These are phyloP conservation scores for Mycena sanguinolenta DNA, from an alignment of 768 basidiomycete species.

Conservation along the genomic window DNA sequence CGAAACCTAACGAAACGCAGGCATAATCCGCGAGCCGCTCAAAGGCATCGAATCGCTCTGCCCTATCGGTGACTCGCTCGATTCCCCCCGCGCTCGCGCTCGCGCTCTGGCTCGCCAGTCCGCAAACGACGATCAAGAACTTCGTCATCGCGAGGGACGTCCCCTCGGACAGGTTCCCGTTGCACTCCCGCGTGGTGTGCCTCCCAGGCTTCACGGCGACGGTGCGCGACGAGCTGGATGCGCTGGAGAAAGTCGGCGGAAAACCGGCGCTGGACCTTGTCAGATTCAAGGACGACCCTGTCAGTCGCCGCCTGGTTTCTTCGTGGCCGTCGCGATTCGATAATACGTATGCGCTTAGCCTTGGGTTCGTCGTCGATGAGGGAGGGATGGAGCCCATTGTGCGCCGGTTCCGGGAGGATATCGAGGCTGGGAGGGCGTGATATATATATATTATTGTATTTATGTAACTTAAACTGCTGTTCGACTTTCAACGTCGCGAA, in stretches of 20 bases:
- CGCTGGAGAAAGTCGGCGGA: slow-evolving; percentile 67
- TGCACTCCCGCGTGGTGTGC: slow-evolving; percentile 67
- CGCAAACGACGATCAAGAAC: slow-evolving; percentile 66
- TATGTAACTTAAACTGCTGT: too few relatives aligned
- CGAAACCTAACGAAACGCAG: slow-evolving; percentile 43
- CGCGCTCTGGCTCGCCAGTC: slow-evolving; percentile 64
- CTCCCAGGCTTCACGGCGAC: slow-evolving; percentile 72
- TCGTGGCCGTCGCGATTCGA: slow-evolving; percentile 65
- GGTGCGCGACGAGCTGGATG: slow-evolving; percentile 66
- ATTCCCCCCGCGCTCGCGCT: slow-evolving; percentile 60
- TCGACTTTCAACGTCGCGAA: too few relatives aligned
- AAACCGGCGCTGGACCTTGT: slow-evolving; percentile 60
- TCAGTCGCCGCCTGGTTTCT: slow-evolving; percentile 57
- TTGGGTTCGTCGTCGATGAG: slow-evolving; percentile 60
- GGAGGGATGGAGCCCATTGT: slow-evolving; percentile 62
- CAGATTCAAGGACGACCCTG: slow-evolving; percentile 59
- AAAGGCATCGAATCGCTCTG: slow-evolving; percentile 63
- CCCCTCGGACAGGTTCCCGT: slow-evolving; percentile 54
- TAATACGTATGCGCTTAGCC: slow-evolving; percentile 55
- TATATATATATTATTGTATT: background rate
- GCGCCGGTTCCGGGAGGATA: slow-evolving; percentile 50
- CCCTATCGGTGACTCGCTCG: slow-evolving; percentile 63
- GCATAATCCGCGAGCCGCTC: slow-evolving; percentile 70
- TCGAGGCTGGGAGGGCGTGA: slow-evolving; percentile 33
- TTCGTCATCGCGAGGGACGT: slow-evolving; percentile 63